Conservation (phyloP, 257 asterid genomes). For the Fraxinus anomala region DNA sequence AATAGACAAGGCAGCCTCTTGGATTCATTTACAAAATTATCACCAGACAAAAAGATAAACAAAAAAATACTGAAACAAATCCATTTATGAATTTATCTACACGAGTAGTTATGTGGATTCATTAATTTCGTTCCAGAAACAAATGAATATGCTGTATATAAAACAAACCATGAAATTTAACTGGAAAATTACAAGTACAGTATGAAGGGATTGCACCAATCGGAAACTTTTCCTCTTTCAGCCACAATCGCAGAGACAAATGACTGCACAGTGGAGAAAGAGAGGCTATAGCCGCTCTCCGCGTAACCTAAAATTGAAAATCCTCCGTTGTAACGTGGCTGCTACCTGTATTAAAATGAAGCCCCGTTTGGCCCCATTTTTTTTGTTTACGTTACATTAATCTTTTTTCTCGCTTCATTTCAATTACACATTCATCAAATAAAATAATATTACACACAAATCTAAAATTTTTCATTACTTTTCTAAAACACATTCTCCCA, state of each 20-base stretch:
- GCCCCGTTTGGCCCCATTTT: too few species aligned
- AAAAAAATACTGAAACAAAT: background rate
- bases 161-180: background rate
- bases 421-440: too few species aligned
- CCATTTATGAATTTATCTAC: background rate
- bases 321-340: background rate
- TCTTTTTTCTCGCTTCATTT: too few species aligned
- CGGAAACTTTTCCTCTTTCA: background rate
- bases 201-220: background rate
- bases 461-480: too few species aligned
- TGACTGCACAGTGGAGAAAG: background rate
- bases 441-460: too few species aligned
- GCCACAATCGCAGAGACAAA: too few species aligned
- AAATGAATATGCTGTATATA: background rate
- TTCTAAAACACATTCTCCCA: too few species aligned
- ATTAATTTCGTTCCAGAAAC: background rate
- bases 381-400: too few species aligned
- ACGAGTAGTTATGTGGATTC: background rate
- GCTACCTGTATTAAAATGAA: background rate
- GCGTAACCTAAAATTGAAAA: background rate
- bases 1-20: background rate
- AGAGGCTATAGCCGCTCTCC: background rate
- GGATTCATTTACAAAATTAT: background rate
- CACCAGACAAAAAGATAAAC: background rate
- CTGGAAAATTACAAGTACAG: background rate